These are phyloP conservation scores for Silene coronaria DNA, from an alignment of 179 eudicot species.

Conservation along the genomic window DNA sequence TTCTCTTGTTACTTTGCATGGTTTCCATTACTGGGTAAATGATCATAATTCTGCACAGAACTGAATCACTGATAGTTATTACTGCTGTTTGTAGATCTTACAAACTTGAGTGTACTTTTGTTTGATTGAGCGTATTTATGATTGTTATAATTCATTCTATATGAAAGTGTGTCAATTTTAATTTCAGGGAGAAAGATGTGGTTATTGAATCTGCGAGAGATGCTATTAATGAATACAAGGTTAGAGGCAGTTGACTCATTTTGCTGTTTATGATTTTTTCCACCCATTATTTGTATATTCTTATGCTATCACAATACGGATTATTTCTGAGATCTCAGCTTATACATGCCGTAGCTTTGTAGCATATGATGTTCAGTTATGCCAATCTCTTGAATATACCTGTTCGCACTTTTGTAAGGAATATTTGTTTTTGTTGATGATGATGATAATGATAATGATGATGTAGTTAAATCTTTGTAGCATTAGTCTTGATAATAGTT, in stretches of 20 bases:
- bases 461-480: not conserved
- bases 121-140: not conserved
- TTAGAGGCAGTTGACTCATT: constrained; percentile 16
- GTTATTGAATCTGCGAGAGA: constrained; percentile 82
- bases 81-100: constrained; percentile 5
- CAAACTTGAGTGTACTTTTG: not conserved
- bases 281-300: not conserved
- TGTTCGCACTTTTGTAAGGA: too few species aligned
- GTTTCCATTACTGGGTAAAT: not conserved
- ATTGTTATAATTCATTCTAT: not conserved
- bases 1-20: not conserved
- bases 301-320: not conserved
- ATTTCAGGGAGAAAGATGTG: constrained; percentile 77
- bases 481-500: not conserved
- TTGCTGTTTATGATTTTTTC: not conserved
- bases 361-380: too few species aligned
- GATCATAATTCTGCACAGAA: not conserved
- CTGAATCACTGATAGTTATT: not conserved
- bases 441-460: too few species aligned
- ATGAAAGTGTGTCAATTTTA: constrained; percentile 7
- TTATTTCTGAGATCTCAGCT: not conserved
- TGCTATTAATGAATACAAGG: constrained; percentile 84
- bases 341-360: not conserved
- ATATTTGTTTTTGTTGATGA: too few species aligned
- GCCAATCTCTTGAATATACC: too few species aligned